Base-by-base conservation (phyloP, 2,329 filamentous ascomycete genomes). In the Colletotrichum theobromicola region DNA sequence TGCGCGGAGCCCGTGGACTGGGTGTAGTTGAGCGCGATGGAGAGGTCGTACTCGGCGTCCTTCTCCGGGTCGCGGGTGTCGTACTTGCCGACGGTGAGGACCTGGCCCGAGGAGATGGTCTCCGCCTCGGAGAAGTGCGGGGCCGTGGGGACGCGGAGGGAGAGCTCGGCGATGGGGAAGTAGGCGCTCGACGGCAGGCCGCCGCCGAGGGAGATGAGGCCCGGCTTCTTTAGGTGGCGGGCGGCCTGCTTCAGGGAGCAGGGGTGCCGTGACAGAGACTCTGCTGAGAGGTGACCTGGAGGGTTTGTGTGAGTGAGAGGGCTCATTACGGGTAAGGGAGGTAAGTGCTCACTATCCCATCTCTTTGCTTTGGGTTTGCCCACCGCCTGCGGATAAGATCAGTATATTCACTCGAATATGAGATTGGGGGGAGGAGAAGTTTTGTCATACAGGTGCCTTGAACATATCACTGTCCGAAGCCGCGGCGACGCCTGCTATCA, bases 11-110 rank as follows among this genome's bases (percentile, higher is more conserved):
- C 97, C 21, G 92, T 92, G 10, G 95, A 93, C 85, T 98, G 95
- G 37, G 94, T 95, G 83, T 99, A 99, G 85, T 99, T 98, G 82
- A 98, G 92, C 2, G 94, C 94, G 76, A 97, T 95, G 60, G 94
- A 92, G 66, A 99, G 90, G 85, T 99, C 97, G 78, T 90, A 90
- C 42, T 86, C 85, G 55, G 79, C 80, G 24, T 81, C 79, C 13
- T 50, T 28, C 24, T 28, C 46, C 66, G 71, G 71, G 63, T 94
- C 88, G 15, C 88, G 87, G 26, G 94, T 91, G 85, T 98, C 96
- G 83, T 98, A 93, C 86, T 98, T 99, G 61, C 94, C 95, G 24
- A 95, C 91, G 26, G 85, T 90, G 42, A 96, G 80, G 5, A 88
- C 86, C 28, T 89, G 85, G 13, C 93, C 94, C 1, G 88, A 87